Evolutionary conservation across 2,329 filamentous ascomycete species (phyloP), one percentile per base, ranked within the genome.

Genomic region (Corinectria fuckeliana): DNA sequence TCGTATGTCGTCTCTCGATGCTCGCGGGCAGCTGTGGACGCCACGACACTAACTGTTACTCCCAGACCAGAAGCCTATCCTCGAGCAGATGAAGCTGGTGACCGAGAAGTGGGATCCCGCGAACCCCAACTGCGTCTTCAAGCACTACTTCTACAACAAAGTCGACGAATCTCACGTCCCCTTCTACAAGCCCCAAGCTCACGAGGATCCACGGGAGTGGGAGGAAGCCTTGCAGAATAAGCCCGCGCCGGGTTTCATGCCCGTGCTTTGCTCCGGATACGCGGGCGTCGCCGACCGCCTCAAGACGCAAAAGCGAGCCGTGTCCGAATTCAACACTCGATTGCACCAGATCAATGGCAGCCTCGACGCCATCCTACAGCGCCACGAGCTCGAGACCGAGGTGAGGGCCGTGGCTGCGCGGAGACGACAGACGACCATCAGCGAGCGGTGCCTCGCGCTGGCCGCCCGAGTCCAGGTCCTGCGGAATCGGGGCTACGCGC

Each of bases 101-200:
- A 80, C 86, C 51, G 81, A 86, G 60, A 93, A 93, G 77, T 95
- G 91, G 91, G 83, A 91, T 61, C 88, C 90, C 1, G 76, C 82
- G 23, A 85, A 82, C 73, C 82, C 86, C 20, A 87, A 86, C 72
- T 93, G 90, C 69, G 86, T 85, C 25, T 92, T 95, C 79, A 90
- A 92, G 75, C 82, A 91, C 72, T 94, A 94, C 80, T 92, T 95
- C 75, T 96, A 95, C 82, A 95, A 95, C 78, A 88, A 91, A 66
- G 91, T 93, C 63, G 88, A 90, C 63, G 86, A 90, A 69, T 85
- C 86, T 51, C 84, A 85, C 72, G 88, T 90, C n/a, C 90, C 90
- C 10, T 93, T 90, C 75, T 93, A 91, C 75, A 85, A 88, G 64
- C 90, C 90, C 2, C 81, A 85, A 14, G 80, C 87, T 1, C 81